These are phyloP conservation scores for Zalaria obscura DNA, from an alignment of 2,329 filamentous ascomycete genomes.

Conservation along the genomic window DNA sequence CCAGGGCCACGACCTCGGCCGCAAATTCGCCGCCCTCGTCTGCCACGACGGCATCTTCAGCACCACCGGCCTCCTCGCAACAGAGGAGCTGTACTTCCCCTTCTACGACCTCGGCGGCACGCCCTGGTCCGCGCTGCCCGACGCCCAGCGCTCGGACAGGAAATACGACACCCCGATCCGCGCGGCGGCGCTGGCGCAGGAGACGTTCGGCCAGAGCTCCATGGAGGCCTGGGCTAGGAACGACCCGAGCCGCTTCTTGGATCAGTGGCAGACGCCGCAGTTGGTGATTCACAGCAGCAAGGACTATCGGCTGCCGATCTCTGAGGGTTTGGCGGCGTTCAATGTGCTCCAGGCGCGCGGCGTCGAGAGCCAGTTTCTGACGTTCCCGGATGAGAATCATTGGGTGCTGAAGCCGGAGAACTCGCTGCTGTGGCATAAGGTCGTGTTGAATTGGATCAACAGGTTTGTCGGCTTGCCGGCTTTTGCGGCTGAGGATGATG, in stretches of 20 bases:
- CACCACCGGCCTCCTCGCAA: constrained; percentile 22
- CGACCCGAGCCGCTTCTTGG: constrained; percentile 41
- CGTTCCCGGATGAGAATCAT: constrained; percentile 68
- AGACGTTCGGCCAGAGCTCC: constrained; percentile 5
- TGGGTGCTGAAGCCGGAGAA: constrained; percentile 91
- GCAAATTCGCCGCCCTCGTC: constrained; percentile 76
- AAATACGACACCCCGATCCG: constrained; percentile 8
- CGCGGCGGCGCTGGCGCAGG: not conserved
- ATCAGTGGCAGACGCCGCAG: constrained; percentile 74
- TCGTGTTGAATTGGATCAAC: constrained; percentile 67
- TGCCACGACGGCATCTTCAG: constrained; percentile 81
- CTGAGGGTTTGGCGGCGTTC: constrained; percentile 73
- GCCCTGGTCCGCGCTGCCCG: constrained; percentile 30
- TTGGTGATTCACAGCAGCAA: constrained; percentile 82
- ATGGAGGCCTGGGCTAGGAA: constrained; percentile 38
- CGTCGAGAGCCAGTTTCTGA: constrained; percentile 63
- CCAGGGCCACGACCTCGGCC: constrained; percentile 69
- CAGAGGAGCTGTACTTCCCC: constrained; percentile 42
- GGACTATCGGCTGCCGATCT: constrained; percentile 76
- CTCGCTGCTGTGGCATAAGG: constrained; percentile 74
- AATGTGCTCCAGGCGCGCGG: constrained; percentile 67
- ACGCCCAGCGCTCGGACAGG: constrained; percentile 1
- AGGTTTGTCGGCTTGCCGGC: constrained; percentile 38
- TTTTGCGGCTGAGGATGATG: constrained; percentile 21
- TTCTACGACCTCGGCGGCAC: constrained; percentile 37